Evolutionary conservation across 2,329 filamentous ascomycete genomes (phyloP).

Genomic region (Didymella lethalis): DNA sequence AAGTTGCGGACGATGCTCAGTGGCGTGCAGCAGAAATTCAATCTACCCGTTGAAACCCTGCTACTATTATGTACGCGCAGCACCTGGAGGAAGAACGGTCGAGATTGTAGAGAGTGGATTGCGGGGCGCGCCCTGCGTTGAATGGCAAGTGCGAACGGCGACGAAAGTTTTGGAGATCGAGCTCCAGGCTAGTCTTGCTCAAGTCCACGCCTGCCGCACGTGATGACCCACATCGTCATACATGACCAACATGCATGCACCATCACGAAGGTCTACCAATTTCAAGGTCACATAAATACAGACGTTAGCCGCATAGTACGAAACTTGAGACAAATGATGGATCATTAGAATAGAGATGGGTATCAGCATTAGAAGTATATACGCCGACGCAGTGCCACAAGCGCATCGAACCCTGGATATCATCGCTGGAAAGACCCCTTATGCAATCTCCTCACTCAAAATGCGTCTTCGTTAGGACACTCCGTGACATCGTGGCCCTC

Average conservation of each 20-base stretch:
- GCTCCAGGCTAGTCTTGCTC: conserved; percentile 4
- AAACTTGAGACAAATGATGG: neutral
- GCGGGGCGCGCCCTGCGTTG: conserved; percentile 36
- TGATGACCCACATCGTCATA: neutral
- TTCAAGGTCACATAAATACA: no score
- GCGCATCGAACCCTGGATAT: conserved; percentile 14
- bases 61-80: conserved; percentile 22
- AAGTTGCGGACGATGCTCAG: neutral
- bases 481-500: conserved; percentile 97
- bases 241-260: no score
- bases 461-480: conserved; percentile 88
- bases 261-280: no score
- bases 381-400: conserved; percentile 2
- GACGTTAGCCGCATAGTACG: neutral
- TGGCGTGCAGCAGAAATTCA: conserved; percentile 6
- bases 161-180: conserved; percentile 22
- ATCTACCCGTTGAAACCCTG: conserved; percentile 15
- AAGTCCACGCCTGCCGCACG: neutral
- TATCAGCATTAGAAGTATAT: conserved; percentile 21
- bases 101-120: conserved; percentile 28
- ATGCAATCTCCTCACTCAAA: conserved; percentile 26
- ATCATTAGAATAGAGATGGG: neutral
- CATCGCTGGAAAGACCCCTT: conserved; percentile 12
- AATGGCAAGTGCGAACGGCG: conserved; percentile 28
- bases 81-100: conserved; percentile 17